Base-by-base conservation (phyloP, 2,329 filamentous ascomycete species). In the Diaporthe nobilis region DNA sequence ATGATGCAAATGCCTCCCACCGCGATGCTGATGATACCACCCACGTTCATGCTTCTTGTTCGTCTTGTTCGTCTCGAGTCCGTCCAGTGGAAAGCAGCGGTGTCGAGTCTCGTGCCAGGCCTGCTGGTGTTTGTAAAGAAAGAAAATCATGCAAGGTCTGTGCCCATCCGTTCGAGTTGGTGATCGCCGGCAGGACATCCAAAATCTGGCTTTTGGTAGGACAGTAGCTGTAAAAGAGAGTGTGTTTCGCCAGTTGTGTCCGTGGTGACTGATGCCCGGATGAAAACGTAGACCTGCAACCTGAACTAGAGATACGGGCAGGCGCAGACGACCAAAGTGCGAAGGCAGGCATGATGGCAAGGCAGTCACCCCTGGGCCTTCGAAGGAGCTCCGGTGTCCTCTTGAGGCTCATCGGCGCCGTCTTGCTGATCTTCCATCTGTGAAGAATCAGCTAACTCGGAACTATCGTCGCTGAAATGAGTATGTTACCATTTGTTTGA, bases 1-100 rank as follows among this genome's bases (percentile, higher is more conserved):
- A 42, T 44, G 31, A 76, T 74, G 42, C 72, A 73, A 13, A 49
- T 60, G 49, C 72, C 72, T 37, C 75, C 72, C 25, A 34, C 65
- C 4, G 58, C 58, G 15, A 76, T 72, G n/a, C 65, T 31, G 47
- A 74, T 47, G 20, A 74, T 49, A 20, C 39, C 72, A n/a, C 65
- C 25, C 25, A 67, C 42, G 58, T 39, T 25, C 75, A 76, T 74
- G 20, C 1, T 73, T 58, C 17, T 51, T 55, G 34, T 31, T 49
- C 6, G 39, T 67, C n/a, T 58, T 42, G 34, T n/a, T 49, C 8
- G 55, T 49, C 39, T 44, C 31, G 25, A 12, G 4, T 13, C 12
- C 25, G 37, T 37, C 17, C 8, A 22, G 4, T 22, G 15, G 13
- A 1, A 15, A 49, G 12, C n/a, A 34, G 22, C 20, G 12, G 28